Evolutionary conservation across 2,329 filamentous ascomycete genomes (phyloP).

Genomic region (Paecilomyces sp.): DNA sequence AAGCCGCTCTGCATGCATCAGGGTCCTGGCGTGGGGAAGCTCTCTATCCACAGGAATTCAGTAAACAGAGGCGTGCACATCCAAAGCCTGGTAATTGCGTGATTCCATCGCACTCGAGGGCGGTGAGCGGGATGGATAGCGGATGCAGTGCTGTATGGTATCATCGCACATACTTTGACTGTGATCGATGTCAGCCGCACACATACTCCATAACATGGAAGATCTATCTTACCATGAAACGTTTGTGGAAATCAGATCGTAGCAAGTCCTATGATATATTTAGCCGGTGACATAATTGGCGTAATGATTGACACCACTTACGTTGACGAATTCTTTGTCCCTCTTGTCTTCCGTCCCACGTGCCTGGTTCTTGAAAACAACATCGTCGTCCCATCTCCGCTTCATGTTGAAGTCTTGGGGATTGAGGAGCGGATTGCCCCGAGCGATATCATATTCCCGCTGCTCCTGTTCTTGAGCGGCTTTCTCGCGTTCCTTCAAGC

Average conservation of each 20-base stretch:
- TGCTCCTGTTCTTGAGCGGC: conserved; percentile 75
- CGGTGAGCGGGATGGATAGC: neutral
- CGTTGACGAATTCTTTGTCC: conserved; percentile 96
- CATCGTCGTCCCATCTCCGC: conserved; percentile 87
- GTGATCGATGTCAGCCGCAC: conserved; percentile 6
- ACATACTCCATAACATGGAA: neutral
- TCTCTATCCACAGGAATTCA: neutral
- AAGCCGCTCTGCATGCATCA: neutral
- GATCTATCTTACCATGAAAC: conserved; percentile 68
- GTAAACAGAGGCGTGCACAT: neutral
- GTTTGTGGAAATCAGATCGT: conserved; percentile 93
- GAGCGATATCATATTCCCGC: conserved; percentile 79
- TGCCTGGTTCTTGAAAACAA: conserved; percentile 98
- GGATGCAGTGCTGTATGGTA: neutral
- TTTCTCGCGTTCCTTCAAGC: conserved; percentile 62
- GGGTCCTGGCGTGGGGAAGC: neutral
- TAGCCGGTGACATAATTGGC: conserved; percentile 4
- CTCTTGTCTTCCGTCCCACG: conserved; percentile 87
- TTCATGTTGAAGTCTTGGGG: conserved; percentile 84
- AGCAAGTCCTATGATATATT: conserved; percentile 59
- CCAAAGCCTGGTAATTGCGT: conserved; percentile 1
- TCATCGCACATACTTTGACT: conserved; percentile 46
- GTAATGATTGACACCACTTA: conserved; percentile 37
- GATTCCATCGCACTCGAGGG: neutral
- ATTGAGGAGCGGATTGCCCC: conserved; percentile 88